Percentiles rank a stretch among this genome's conserved stretches.
Conservation (phyloP, 1,284 basidiomycete genomes). For the Ceratobasidium sp. region DNA sequence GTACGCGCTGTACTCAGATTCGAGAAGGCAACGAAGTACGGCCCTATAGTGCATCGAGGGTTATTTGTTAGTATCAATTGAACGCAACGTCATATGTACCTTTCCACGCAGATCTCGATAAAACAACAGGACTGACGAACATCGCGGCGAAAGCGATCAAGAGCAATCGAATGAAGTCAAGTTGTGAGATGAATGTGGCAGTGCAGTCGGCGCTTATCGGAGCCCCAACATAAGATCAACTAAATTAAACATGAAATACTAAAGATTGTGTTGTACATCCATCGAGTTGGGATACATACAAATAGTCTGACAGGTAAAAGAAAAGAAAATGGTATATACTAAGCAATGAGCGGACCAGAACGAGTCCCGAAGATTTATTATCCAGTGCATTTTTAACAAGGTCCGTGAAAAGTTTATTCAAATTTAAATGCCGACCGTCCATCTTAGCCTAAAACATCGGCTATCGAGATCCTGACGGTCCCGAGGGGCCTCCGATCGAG, state of each 20-base stretch:
- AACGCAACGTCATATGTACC: constrained; percentile 53
- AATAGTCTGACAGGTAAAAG: not conserved
- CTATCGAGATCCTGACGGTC: constrained; percentile 35
- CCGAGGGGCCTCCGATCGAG: constrained; percentile 44
- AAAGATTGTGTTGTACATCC: not conserved
- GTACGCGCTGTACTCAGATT: constrained; percentile 87
- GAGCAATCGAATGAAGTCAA: not conserved
- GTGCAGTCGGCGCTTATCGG: not conserved
- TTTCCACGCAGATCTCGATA: constrained; percentile 61
- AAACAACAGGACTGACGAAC: constrained; percentile 50
- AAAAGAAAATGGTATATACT: not conserved
- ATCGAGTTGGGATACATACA: constrained; percentile 18
- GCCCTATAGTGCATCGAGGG: constrained; percentile 68
- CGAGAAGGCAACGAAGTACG: constrained; percentile 95
- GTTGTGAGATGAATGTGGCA: not conserved
- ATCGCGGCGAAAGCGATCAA: constrained; percentile 43
- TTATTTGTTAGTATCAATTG: not conserved
- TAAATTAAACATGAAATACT: not conserved
- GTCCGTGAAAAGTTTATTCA: not conserved
- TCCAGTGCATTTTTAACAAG: not conserved
- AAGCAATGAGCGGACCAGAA: constrained; percentile 5
- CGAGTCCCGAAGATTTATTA: not conserved
- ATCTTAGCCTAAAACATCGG: not conserved
- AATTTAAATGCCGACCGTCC: not conserved
- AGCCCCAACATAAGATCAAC: not conserved